Base-by-base conservation (phyloP, 2,329 filamentous ascomycete species). In the Leptographium procerum region DNA sequence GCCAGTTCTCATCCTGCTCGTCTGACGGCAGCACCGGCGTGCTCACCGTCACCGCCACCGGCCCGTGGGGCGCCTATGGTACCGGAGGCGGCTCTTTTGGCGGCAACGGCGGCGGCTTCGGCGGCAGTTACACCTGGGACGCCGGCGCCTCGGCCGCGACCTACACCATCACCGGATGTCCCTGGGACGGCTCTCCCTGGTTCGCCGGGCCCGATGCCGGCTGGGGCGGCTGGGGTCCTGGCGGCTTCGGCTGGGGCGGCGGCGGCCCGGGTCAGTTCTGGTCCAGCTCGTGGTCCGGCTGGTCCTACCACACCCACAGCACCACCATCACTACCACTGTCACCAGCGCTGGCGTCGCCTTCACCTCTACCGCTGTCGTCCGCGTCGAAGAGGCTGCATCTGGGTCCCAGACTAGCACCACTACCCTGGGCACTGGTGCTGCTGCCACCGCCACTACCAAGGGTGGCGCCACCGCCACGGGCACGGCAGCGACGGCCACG, bases 141-240 rank as follows among this genome's bases (percentile, higher is more conserved):
- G 52, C 51, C 26, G 62, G 55, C 51, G 73, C 71, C 52, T 74
- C 70, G 69, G 65, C 69, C 52, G 69, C 70, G 48, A 68, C 67
- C 22, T 73, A 71, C 59, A 75, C 73, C 28, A 70, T 75, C 3
- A 75, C 72, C 1, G 73, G 73, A 1, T 76, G 73, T 61, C 67
- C 70, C 31, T 75, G 71, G 67, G 66, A 68, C 61, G 72, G 71
- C 3, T 71, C 69, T n/a, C 71, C 71, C 0, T 75, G 73, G 73
- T 69, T 70, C 40, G 71, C 72, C 43, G 72, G 72, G 7, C 66
- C 66, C 31, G 69, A 70, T 60, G 71, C 70, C 5, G 73, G 69
- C 33, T 70, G 70, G 1, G 73, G 71, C 70, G 71, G 70, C 34
- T 69, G 71, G 43, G 72, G 72, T 50, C 26, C n/a, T 14, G 61